Conservation (phyloP, 148 eudicot species). For the Camellia granthamiana region DNA sequence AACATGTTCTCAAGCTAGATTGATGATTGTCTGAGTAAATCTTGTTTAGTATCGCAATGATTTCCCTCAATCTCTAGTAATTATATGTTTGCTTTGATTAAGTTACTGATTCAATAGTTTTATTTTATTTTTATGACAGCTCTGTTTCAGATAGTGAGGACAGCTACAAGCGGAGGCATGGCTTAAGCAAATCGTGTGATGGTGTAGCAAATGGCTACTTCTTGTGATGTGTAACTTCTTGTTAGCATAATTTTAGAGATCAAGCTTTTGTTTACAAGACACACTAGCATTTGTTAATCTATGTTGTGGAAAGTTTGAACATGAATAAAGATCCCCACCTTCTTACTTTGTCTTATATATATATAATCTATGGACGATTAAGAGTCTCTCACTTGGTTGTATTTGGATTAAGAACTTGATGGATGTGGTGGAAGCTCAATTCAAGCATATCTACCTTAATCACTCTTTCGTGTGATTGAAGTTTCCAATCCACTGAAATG, state of each 20-base stretch:
- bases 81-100: neutral
- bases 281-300: neutral
- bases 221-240: neutral
- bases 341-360: neutral
- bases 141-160: constrained; percentile 27
- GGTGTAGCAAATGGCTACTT: neutral
- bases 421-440: neutral
- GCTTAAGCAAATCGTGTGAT: constrained; percentile 32
- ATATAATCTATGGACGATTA: no score
- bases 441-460: neutral
- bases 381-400: no score
- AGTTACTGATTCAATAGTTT: neutral
- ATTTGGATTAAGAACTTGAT: no score
- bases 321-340: constrained; percentile 1
- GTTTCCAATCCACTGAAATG: no score
- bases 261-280: neutral
- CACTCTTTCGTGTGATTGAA: neutral
- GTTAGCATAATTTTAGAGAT: neutral
- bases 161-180: constrained; percentile 76
- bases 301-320: neutral
- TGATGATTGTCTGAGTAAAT: no score
- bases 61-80: neutral
- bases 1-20: neutral
- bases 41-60: neutral
- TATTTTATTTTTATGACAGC: neutral